These are phyloP conservation scores for Botrytis hyacinthi DNA, from an alignment of 2,329 filamentous ascomycete species.

Conservation along the genomic window DNA sequence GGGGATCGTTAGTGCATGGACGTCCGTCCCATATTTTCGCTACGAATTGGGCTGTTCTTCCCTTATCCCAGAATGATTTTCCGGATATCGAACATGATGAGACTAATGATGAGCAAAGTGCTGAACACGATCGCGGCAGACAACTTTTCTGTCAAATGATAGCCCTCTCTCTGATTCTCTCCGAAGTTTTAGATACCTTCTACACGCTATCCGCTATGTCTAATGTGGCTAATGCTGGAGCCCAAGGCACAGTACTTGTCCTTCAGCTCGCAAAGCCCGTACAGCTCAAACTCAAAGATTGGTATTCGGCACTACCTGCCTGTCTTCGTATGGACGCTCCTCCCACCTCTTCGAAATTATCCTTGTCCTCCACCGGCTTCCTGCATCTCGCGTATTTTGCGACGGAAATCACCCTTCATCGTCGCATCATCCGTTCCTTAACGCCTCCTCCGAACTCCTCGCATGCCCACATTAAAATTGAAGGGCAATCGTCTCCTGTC, in stretches of 20 bases:
- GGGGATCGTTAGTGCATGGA: slow-evolving; percentile 82
- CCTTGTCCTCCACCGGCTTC: slow-evolving; percentile 66
- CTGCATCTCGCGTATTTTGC: slow-evolving; percentile 92
- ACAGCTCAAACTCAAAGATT: slow-evolving; percentile 78
- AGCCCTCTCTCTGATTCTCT: slow-evolving; percentile 69
- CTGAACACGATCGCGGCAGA: slow-evolving; percentile 64
- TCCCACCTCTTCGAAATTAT: slow-evolving; percentile 43
- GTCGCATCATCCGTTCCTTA: slow-evolving; percentile 83
- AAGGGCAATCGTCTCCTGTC: slow-evolving; percentile 35
- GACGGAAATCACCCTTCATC: slow-evolving; percentile 88
- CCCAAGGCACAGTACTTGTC: slow-evolving; percentile 69
- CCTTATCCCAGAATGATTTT: slow-evolving; percentile 66
- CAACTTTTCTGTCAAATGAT: slow-evolving; percentile 75
- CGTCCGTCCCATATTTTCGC: slow-evolving; percentile 73
- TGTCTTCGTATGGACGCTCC: slow-evolving; percentile 64
- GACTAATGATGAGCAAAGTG: slow-evolving; percentile 56
- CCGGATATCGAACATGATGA: slow-evolving; percentile 69
- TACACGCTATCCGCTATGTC: slow-evolving; percentile 77
- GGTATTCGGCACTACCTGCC: slow-evolving; percentile 67
- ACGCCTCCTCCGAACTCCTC: slow-evolving; percentile 47
- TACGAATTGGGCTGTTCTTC: slow-evolving; percentile 73
- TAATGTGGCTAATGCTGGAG: slow-evolving; percentile 62
- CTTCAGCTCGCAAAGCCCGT: slow-evolving; percentile 76
- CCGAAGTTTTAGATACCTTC: slow-evolving; percentile 79
- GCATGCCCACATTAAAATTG: slow-evolving; percentile 40